Base-by-base conservation (phyloP, 2,329 filamentous ascomycete species). In the Aspergillus tamarii region DNA sequence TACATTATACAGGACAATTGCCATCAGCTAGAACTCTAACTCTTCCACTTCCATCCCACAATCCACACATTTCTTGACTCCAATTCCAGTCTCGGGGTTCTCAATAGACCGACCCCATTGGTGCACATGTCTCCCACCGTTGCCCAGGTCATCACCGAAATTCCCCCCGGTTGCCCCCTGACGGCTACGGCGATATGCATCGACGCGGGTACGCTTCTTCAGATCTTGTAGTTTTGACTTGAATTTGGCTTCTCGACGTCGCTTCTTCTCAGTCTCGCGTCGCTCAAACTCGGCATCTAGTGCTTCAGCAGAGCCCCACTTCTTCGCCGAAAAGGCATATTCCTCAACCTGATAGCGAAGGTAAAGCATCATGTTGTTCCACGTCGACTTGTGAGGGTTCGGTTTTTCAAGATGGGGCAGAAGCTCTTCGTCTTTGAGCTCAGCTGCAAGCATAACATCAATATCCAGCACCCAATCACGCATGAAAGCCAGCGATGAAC, bases 281-380 rank as follows among this genome's bases (percentile, higher is more conserved):
- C 87, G 87, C 77, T 91, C 92, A 72, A 95, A 98, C 79, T 98
- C 94, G 6, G 87, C 92, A 74, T 98, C 95, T 5, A 98, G 81
- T 0, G 89, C 91, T 73, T 95, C 93, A 0, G 91, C 80, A 0
- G 90, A 93, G 0, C 95, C 95, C 95, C 95, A 99, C 81, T 97
- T 97, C 68, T 88, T 88, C 1, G 85, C 78, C 0, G 82, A 88
- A 71, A 98, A 90, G 0, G 94, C 95, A 74, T 97, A 97, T 62
- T 93, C 93, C 75, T 99, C 95, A 2, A 99, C 92, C 75, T 99
- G 95, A 65, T 88, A 96, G 0, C 95, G 90, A 26, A 99, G 84
- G 76, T 95, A 99, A 2, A 99, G 86, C 90, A 97, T 97, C 95
- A 99, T 99, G 82, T 96, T 93, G 77, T 97, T 93, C 92, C 93